Percentiles rank a stretch among this genome's conserved stretches.
These are phyloP conservation scores for Ammopiptanthus mongolicus DNA, from an alignment of 306 rosid genomes.

Conservation along the genomic window DNA sequence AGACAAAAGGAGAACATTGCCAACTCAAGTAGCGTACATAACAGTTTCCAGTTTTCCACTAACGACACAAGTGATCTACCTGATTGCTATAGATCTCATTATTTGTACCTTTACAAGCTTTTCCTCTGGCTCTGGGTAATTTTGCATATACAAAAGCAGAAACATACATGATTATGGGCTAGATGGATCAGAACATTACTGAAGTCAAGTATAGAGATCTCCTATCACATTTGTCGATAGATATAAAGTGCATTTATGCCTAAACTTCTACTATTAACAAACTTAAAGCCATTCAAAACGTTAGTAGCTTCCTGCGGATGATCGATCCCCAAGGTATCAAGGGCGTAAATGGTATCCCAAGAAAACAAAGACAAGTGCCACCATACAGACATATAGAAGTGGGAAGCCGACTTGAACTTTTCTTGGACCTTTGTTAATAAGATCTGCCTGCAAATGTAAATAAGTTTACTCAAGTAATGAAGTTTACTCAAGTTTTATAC, in stretches of 20 bases:
- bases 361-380: constrained; percentile 58
- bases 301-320: constrained; percentile 20
- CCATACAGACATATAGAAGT: constrained; percentile 68
- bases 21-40: background rate
- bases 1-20: background rate
- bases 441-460: constrained; percentile 46
- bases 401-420: constrained; percentile 75
- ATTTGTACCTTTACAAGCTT: constrained; percentile 26
- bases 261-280: constrained; percentile 25
- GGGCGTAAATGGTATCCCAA: constrained; percentile 60
- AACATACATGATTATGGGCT: constrained; percentile 1
- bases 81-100: constrained; percentile 6
- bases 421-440: constrained; percentile 43
- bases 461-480: background rate
- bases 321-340: constrained; percentile 26
- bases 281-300: constrained; percentile 23
- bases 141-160: constrained; percentile 28
- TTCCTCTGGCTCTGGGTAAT: background rate
- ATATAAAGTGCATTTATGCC: constrained; percentile 22
- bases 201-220: constrained; percentile 18
- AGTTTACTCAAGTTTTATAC: background rate
- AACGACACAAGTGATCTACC: constrained; percentile 1
- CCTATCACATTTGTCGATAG: constrained; percentile 9
- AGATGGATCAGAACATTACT: constrained; percentile 11
- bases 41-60: constrained; percentile 10